phyloP scores from a whole-genome alignment of 495 filamentous ascomycete species.

The Penicillium crystallinum region DNA sequence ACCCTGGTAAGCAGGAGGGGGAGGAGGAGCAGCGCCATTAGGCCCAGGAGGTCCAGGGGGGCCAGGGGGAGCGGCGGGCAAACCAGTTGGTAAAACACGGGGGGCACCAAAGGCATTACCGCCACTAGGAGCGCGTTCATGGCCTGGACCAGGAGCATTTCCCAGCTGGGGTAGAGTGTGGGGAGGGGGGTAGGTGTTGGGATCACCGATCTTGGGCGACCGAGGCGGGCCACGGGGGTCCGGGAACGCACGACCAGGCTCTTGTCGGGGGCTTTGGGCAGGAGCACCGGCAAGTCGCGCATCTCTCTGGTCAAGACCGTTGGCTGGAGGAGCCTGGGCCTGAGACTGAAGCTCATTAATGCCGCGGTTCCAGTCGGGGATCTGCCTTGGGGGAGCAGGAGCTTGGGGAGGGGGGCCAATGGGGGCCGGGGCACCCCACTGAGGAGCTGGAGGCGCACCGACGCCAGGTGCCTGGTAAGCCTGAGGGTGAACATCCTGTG shows the following conservation, averaged over 20 bases:
- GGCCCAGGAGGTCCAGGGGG: constrained; percentile 49
- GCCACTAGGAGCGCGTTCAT: constrained; percentile 54
- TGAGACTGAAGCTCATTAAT: constrained; percentile 69
- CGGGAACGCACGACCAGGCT: constrained; percentile 65
- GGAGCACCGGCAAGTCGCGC: constrained; percentile 58
- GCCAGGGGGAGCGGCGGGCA: neutral
- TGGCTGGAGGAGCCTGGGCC: constrained; percentile 59
- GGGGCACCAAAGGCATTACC: constrained; percentile 34
- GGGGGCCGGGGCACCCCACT: constrained; percentile 71
- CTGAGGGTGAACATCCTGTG: constrained; percentile 82
- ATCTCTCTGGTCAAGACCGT: constrained; percentile 77
- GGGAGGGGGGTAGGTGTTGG: constrained; percentile 56
- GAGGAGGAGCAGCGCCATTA: constrained; percentile 44
- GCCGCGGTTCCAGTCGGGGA: constrained; percentile 68
- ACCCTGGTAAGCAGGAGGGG: constrained; percentile 50
- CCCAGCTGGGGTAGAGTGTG: constrained; percentile 59
- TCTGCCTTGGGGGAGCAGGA: constrained; percentile 55
- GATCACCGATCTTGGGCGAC: constrained; percentile 58
- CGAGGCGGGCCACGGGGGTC: constrained; percentile 64
- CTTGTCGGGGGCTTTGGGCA: constrained; percentile 65
- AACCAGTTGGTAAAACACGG: constrained; percentile 8
- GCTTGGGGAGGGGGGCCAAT: constrained; percentile 58
- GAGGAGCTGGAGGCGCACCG: constrained; percentile 69
- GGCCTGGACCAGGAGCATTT: constrained; percentile 46
- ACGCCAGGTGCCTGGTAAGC: constrained; percentile 72